A percentile compares a stretch with the other conserved stretches of the same genome.
These are phyloP conservation scores for Cyphellophora attinorum DNA, from an alignment of 2,329 filamentous ascomycete species.

Conservation along the genomic window DNA sequence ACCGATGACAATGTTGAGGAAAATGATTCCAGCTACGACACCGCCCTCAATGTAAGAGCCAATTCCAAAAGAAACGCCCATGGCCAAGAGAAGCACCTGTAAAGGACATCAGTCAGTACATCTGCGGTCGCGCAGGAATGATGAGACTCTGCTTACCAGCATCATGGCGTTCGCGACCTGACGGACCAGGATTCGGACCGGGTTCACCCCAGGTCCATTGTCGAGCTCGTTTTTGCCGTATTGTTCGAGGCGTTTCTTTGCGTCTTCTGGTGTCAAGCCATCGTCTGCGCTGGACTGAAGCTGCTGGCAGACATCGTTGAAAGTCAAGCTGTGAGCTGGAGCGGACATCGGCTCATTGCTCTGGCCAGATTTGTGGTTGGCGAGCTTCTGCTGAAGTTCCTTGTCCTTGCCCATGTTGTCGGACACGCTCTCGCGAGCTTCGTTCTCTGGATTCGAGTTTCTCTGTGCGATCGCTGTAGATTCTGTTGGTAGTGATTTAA, in stretches of 20 bases:
- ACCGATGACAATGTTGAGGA: slow-evolving; percentile 49
- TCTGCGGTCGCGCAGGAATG: slow-evolving; percentile 10
- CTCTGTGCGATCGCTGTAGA: too few species aligned
- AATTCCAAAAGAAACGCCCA: slow-evolving; percentile 49
- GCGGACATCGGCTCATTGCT: slow-evolving; percentile 45
- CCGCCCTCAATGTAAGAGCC: slow-evolving; percentile 52
- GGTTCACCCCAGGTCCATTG: slow-evolving; percentile 56
- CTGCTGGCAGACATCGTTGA: slow-evolving; percentile 43
- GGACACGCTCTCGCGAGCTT: background rate
- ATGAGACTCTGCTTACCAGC: slow-evolving; percentile 36
- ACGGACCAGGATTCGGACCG: slow-evolving; percentile 58
- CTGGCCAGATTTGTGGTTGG: slow-evolving; percentile 33
- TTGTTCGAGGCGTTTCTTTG: slow-evolving; percentile 43
- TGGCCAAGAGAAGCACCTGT: slow-evolving; percentile 44
- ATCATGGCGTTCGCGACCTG: slow-evolving; percentile 63
- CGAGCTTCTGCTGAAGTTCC: background rate
- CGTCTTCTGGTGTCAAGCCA: slow-evolving; percentile 48
- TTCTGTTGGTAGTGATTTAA: too few species aligned
- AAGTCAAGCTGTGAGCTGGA: slow-evolving; percentile 55
- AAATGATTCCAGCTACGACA: slow-evolving; percentile 48
- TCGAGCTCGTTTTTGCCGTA: slow-evolving; percentile 58
- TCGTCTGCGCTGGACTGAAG: slow-evolving; percentile 46
- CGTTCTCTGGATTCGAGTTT: too few species aligned
- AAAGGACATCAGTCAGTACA: slow-evolving; percentile 1
- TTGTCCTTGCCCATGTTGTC: slow-evolving; percentile 1